Percentiles rank a stretch among this genome's conserved stretches.
phyloP scores from a whole-genome alignment of 2,329 filamentous ascomycete species.

The Dothideomycetes sp. region DNA sequence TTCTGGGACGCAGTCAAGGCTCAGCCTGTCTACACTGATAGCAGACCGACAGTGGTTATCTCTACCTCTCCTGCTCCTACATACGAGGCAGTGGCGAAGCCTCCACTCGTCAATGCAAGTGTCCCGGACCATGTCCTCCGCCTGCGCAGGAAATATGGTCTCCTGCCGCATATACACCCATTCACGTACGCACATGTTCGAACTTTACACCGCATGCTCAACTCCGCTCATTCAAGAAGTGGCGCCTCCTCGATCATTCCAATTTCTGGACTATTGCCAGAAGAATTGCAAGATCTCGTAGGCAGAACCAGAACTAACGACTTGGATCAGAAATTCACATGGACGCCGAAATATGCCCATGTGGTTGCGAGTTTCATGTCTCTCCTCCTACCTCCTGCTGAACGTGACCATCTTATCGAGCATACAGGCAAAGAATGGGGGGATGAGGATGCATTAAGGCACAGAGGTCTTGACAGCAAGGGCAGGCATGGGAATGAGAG shows the following conservation, averaged over 20 bases:
- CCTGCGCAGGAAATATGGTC: constrained; percentile 22
- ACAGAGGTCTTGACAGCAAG: constrained; percentile 9
- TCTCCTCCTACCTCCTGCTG: constrained; percentile 17
- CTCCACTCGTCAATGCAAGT: neutral
- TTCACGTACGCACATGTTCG: constrained; percentile 25
- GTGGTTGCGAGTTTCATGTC: constrained; percentile 21
- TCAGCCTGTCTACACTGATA: constrained; percentile 1
- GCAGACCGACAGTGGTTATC: neutral
- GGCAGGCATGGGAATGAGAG: constrained; percentile 10
- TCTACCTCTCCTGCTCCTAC: neutral
- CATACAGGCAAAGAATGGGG: constrained; percentile 13
- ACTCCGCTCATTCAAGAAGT: constrained; percentile 16
- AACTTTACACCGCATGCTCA: constrained; percentile 25
- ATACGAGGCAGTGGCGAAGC: neutral
- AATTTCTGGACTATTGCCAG: constrained; percentile 6
- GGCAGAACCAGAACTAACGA: constrained; percentile 11
- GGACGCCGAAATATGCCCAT: constrained; percentile 16
- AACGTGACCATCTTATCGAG: constrained; percentile 21
- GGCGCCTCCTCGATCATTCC: constrained; percentile 19
- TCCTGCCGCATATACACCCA: constrained; percentile 18
- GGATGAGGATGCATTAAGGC: constrained; percentile 9
- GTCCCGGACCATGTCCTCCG: constrained; percentile 9
- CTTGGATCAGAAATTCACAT: constrained; percentile 14
- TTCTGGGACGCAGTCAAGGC: constrained; percentile 19
- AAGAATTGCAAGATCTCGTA: constrained; percentile 11